A percentile compares a stretch with the other conserved stretches of the same genome.
Conservation (phyloP, 2,329 filamentous ascomycete genomes). For the Tympanopsis confertula region DNA sequence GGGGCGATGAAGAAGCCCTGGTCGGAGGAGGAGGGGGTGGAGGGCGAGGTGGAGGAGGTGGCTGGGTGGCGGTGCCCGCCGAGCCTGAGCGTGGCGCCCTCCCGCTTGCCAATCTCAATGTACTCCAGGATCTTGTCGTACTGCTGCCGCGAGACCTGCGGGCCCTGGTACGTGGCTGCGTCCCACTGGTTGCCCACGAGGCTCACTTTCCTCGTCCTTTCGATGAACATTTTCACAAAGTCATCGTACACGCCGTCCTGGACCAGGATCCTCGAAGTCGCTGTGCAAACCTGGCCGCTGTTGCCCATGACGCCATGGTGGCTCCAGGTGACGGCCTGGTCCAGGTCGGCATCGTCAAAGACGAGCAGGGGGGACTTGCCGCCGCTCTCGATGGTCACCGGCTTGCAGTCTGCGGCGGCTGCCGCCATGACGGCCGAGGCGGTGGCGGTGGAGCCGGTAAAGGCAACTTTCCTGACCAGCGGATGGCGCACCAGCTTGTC, state of each 20-base stretch:
- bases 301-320: conserved; percentile 51
- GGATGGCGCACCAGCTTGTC: conserved; percentile 44
- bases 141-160: conserved; percentile 54
- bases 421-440: conserved; percentile 54
- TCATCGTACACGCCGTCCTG: conserved; percentile 47
- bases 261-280: conserved; percentile 47
- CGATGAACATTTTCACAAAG: conserved; percentile 35
- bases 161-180: conserved; percentile 44
- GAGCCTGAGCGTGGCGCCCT: conserved; percentile 44
- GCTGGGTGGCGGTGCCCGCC: conserved; percentile 33
- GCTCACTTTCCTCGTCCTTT: conserved; percentile 38
- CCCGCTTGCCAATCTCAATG: conserved; percentile 48
- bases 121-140: conserved; percentile 49
- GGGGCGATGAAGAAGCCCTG: conserved; percentile 60
- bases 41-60: too few species aligned
- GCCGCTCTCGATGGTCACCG: conserved; percentile 63
- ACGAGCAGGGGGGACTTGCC: conserved; percentile 69
- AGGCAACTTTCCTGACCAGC: conserved; percentile 60
- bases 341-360: conserved; percentile 63
- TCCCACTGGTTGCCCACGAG: conserved; percentile 45
- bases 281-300: conserved; percentile 64
- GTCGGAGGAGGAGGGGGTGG: background rate
- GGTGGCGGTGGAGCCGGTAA: conserved; percentile 48
- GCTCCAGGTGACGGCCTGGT: conserved; percentile 48
- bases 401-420: conserved; percentile 57